A percentile compares a stretch with the other conserved stretches of the same genome.
Evolutionary conservation across 148 eudicot genomes (phyloP).

Genomic region (Fagopyrum tataricum): DNA sequence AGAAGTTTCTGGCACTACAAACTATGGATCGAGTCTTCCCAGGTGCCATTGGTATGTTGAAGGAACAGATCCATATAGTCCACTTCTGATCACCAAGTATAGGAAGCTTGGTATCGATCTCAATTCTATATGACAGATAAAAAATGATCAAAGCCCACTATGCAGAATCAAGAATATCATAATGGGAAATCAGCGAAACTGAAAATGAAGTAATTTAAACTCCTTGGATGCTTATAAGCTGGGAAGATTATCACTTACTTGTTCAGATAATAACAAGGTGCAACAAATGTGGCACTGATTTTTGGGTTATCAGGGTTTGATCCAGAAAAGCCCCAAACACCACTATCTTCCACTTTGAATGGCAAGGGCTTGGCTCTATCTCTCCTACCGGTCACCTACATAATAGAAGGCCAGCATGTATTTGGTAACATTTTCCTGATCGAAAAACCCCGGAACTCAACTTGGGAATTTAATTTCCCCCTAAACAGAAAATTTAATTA

Average conservation of each 20-base stretch:
- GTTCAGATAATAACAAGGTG: slow-evolving; percentile 84
- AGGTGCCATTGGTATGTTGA: slow-evolving; percentile 97
- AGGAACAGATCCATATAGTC: slow-evolving; percentile 98
- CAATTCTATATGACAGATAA: slow-evolving; percentile 41
- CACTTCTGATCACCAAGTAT: slow-evolving; percentile 91
- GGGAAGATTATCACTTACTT: slow-evolving; percentile 43
- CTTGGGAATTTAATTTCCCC: too few relatives aligned
- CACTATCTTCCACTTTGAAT: slow-evolving; percentile 76
- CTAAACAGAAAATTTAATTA: too few relatives aligned
- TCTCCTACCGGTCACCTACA: slow-evolving; percentile 95
- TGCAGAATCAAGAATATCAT: not conserved
- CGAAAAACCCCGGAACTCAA: too few relatives aligned
- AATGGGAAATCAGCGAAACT: not conserved
- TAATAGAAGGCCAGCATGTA: slow-evolving; percentile 1
- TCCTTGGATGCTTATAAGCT: not conserved
- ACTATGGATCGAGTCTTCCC: slow-evolving; percentile 99
- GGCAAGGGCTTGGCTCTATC: slow-evolving; percentile 96
- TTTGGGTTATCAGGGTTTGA: slow-evolving; percentile 76
- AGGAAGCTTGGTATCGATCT: slow-evolving; percentile 87
- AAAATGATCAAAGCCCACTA: not conserved
- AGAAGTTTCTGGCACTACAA: slow-evolving; percentile 96
- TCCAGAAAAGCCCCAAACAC: slow-evolving; percentile 91
- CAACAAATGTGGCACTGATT: slow-evolving; percentile 78
- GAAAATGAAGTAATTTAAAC: not conserved
- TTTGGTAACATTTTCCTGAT: too few relatives aligned